Evolutionary conservation across 2,329 filamentous ascomycete genomes (phyloP).

Genomic region (Calonectria leucothoes): DNA sequence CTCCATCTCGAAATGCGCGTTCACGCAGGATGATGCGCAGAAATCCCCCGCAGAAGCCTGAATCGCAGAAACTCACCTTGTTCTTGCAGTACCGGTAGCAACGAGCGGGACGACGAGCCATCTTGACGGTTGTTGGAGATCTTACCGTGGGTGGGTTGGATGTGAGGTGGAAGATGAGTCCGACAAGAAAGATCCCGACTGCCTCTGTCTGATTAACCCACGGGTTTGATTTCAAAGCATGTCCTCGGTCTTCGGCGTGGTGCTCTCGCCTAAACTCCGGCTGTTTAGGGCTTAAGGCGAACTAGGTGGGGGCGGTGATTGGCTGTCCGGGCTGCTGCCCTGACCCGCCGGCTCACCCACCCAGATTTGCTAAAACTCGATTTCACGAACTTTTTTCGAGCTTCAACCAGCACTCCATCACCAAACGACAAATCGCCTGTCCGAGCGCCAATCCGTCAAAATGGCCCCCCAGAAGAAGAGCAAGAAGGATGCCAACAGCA

Average conservation of each 20-base stretch:
- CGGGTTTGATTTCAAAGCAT: conserved; percentile 68
- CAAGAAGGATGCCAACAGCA: conserved; percentile 86
- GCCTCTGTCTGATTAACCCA: conserved; percentile 46
- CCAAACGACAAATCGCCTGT: conserved; percentile 48
- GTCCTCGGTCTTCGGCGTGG: conserved; percentile 44
- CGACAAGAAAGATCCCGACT: conserved; percentile 42
- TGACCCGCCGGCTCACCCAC: conserved; percentile 36
- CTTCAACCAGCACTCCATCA: conserved; percentile 43
- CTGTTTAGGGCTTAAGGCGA: conserved; percentile 51
- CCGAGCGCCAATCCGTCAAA: conserved; percentile 60
- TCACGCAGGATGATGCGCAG: conserved; percentile 22
- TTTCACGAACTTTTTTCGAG: conserved; percentile 38
- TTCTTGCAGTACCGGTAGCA: conserved; percentile 99
- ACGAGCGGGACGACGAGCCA: conserved; percentile 99
- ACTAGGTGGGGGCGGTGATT: conserved; percentile 38
- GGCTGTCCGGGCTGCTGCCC: conserved; percentile 34
- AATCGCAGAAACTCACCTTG: conserved; percentile 77
- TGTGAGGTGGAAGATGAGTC: conserved; percentile 48
- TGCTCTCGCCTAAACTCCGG: conserved; percentile 52
- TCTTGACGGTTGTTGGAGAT: conserved; percentile 77
- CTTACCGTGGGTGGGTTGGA: conserved; percentile 51
- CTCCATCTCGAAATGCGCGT: conserved; percentile 22
- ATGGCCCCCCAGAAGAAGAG: conserved; percentile 80
- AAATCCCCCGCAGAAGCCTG: conserved; percentile 21
- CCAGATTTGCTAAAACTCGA: conserved; percentile 38